Evolutionary conservation across 495 filamentous ascomycete species (phyloP).

Genomic region (Penicillium simplicissimum): DNA sequence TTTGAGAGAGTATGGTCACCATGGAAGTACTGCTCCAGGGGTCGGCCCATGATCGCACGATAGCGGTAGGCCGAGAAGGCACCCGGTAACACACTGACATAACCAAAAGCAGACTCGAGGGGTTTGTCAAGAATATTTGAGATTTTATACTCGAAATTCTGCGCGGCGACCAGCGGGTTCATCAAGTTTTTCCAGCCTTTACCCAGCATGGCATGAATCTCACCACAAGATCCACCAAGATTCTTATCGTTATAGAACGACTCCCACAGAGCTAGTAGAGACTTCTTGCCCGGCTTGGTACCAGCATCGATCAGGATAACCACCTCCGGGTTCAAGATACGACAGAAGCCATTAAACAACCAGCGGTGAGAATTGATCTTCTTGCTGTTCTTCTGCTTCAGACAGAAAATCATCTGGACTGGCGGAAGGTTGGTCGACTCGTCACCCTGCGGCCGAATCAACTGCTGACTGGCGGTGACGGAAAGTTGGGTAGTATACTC

Average conservation of each 20-base stretch:
- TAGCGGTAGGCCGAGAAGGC: slow-evolving; percentile 98
- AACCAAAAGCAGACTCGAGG: slow-evolving; percentile 94
- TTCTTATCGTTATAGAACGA: slow-evolving; percentile 99
- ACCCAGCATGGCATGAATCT: slow-evolving; percentile 97
- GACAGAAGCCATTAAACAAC: slow-evolving; percentile 96
- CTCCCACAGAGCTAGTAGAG: slow-evolving; percentile 91
- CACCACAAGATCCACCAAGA: slow-evolving; percentile 94
- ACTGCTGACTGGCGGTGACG: slow-evolving; percentile 89
- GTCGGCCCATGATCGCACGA: slow-evolving; percentile 95
- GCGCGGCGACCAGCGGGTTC: slow-evolving; percentile 91
- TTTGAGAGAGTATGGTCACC: slow-evolving; percentile 97
- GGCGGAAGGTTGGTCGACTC: slow-evolving; percentile 83
- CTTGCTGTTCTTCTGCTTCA: slow-evolving; percentile 98
- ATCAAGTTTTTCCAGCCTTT: slow-evolving; percentile 84
- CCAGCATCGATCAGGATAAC: slow-evolving; percentile 95
- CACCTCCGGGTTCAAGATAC: slow-evolving; percentile 94
- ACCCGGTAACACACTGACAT: slow-evolving; percentile 94
- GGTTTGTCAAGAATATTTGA: slow-evolving; percentile 98
- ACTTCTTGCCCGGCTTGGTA: slow-evolving; percentile 91
- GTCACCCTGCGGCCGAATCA: slow-evolving; percentile 87
- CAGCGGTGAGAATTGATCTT: slow-evolving; percentile 99
- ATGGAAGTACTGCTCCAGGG: slow-evolving; percentile 97
- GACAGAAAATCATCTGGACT: slow-evolving; percentile 97
- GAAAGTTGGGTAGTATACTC: slow-evolving; percentile 99
- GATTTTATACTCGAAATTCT: slow-evolving; percentile 99